phyloP scores from a whole-genome alignment of 2,329 filamentous ascomycete species.

The Magnaporthiopsis rhizophila region DNA sequence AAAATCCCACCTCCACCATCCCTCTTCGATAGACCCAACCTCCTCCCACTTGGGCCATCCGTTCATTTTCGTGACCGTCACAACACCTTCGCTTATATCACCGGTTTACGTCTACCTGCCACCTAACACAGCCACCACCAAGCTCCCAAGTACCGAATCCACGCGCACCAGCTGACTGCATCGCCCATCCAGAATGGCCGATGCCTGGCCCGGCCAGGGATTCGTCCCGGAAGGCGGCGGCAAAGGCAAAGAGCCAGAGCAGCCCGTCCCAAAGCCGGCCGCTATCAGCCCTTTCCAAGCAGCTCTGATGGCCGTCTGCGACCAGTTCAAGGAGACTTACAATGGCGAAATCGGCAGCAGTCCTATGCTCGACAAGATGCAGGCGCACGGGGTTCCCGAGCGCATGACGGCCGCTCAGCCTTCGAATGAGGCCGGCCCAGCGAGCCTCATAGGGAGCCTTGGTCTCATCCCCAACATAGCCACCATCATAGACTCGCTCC shows the following conservation, averaged over 20 bases:
- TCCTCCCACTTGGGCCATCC: neutral
- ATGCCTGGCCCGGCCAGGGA: neutral
- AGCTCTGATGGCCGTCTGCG: neutral
- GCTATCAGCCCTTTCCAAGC: neutral
- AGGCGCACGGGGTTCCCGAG: neutral
- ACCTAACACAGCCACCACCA: neutral
- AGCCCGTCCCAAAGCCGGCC: neutral
- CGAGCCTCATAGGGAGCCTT: neutral
- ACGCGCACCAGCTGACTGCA: neutral
- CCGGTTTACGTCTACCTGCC: neutral
- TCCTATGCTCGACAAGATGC: neutral
- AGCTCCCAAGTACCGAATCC: neutral
- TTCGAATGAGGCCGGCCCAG: neutral
- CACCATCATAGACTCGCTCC: neutral
- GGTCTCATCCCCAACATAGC: neutral
- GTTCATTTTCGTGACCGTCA: neutral
- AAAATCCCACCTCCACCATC: neutral
- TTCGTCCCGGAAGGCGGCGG: neutral
- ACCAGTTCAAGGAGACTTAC: neutral
- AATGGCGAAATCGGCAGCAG: neutral
- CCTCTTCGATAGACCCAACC: too few relatives aligned
- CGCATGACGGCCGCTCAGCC: neutral
- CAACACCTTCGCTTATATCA: neutral
- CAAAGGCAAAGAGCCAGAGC: neutral
- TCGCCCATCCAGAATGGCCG: neutral